A percentile compares a stretch with the other conserved stretches of the same genome.
phyloP scores from a whole-genome alignment of 768 basidiomycete species.

The Leccinum subgranulosum region DNA sequence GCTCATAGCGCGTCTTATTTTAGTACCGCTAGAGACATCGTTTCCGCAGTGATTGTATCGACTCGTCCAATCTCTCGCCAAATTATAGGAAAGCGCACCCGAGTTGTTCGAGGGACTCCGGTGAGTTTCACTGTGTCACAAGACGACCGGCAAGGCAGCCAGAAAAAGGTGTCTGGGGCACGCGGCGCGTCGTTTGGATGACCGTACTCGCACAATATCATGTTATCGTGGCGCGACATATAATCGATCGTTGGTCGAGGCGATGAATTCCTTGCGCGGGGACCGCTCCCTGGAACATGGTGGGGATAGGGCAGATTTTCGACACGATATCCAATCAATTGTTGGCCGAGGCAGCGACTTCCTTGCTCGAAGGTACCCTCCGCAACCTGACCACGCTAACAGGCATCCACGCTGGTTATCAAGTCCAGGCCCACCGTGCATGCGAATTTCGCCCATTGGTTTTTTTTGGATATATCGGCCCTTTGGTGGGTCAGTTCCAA shows the following conservation, averaged over 20 bases:
- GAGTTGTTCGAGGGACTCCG: slow-evolving; percentile 50
- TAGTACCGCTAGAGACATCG: too few species aligned
- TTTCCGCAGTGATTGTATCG: too few species aligned
- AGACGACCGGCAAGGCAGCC: slow-evolving; percentile 50
- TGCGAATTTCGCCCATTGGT: neutral
- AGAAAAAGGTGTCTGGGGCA: slow-evolving; percentile 32
- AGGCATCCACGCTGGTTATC: neutral
- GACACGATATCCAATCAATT: neutral
- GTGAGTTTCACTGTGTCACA: slow-evolving; percentile 42
- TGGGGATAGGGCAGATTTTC: neutral
- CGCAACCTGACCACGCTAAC: neutral
- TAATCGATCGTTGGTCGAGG: neutral
- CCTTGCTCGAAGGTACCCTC: neutral
- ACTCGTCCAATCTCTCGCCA: slow-evolving; percentile 18
- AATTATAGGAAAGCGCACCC: slow-evolving; percentile 49
- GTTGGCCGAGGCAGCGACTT: neutral
- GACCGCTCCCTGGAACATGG: neutral
- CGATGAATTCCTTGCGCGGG: neutral
- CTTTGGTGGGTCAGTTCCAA: neutral
- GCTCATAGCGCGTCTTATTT: too few species aligned
- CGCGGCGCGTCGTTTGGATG: neutral
- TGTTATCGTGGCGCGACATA: neutral
- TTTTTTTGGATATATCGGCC: neutral
- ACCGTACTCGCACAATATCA: neutral
- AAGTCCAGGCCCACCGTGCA: too few species aligned